Base-by-base conservation (phyloP, 495 filamentous ascomycete genomes). In the Talaromyces proteolyticus region DNA sequence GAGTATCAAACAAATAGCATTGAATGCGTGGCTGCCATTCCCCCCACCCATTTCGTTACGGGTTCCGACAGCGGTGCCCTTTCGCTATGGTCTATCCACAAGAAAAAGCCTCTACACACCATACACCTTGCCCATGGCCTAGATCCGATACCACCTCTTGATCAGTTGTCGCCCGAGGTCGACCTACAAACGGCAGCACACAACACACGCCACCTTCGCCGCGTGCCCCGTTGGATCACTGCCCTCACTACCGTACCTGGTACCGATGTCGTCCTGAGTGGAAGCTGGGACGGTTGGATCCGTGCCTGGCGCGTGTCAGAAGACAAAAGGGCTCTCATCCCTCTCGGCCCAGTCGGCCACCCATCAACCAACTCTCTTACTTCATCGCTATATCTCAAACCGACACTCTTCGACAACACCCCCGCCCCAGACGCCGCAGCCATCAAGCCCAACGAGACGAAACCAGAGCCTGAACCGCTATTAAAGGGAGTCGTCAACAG, bases 61-160 rank as follows among this genome's bases (percentile, higher is more conserved):
- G 93, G 91, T 4, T 87, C 86, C 47, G 92, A 96, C 68, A 94
- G 90, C 55, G 94, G 93, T 44, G 75, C 79, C 12, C 61, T 98
- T 26, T 85, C 80, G 3, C 77, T 98, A n/a, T 98, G 92, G 92
- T 84, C 79, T 37, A 68, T 91, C 29, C 83, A 93, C 58, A 95
- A 93, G 67, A 98, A 98, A 77, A 98, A 98, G 64, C 84, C 94
- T 0, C 67, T 97, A n/a, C 84, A 84, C 68, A 86, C 84, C 3
- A 63, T 93, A 14, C 76, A 82, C 1, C 73, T 88, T 42, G 89
- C 93, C 4, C 93, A 98, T 65, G 93, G 93, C 21, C 67, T 91
- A 24, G 87, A 93, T 44, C 73, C 79, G 0, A 51, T 74, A 20
- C 73, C 70, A 16, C 78, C 86, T 0, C 67, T 92, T 23, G 75